Base-by-base conservation (phyloP, 192 early-diverging fungal genomes). In the Podila epigama region DNA sequence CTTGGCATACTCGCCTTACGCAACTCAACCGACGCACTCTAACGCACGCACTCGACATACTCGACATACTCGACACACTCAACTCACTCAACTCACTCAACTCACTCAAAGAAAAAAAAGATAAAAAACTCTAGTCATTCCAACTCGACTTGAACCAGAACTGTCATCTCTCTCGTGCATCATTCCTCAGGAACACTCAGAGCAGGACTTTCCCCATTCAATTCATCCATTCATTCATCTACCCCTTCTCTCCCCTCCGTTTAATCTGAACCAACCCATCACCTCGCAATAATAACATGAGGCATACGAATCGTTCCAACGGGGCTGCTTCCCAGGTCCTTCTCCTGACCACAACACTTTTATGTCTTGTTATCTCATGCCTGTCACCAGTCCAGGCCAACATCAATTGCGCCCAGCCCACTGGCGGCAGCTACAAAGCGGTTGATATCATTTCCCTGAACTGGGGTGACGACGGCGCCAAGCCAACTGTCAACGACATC, bases 401-500 rank as follows among this genome's bases (percentile, higher is more conserved):
- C 1, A 52, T 75, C 28, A 44, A 0, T 1, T 77, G 73, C 36
- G 36, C 11, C 1, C n/a, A 20, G 25, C 73, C 73, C 44, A 32
- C 25, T 12, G 34, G 9, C 13, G 64, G 58, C 0, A 54, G 37
- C 18, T 77, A 33, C 61, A 59, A 52, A 6, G 66, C 73, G 7
- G 73, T 65, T 4, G 50, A 68, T 4, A 1, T 50, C 15, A 18
- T 77, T 9, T 0, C 18, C 28, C 58, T 77, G 4, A 12, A 28
- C 42, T 52, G 53, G 55, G 16, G 44, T 11, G 55, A 64, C 0
- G 60, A 67, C 35, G 56, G 55, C 5, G 28, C 1, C 27, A 20
- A 3, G 10, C 63, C 63, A n/a, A 39, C 7, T 8, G 60, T 62
- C 10, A 10, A 16, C 1, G 53, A 63, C 15, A 63, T 64, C 22